Evolutionary conservation across 2,329 filamentous ascomycete genomes (phyloP).

Genomic region (Purpureocillium lavendulum): DNA sequence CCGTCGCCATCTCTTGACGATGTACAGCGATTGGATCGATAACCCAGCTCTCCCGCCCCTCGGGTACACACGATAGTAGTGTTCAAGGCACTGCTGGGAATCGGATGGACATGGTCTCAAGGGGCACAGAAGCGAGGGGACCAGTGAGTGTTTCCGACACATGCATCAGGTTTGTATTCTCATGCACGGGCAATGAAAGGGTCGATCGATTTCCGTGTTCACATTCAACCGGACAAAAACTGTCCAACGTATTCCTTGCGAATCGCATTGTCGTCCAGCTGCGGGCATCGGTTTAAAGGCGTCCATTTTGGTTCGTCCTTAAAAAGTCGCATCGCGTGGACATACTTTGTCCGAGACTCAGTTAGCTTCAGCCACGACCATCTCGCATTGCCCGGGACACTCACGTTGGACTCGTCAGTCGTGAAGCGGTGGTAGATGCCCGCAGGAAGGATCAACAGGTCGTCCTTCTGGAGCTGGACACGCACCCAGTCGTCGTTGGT

Average conservation of each 20-base stretch:
- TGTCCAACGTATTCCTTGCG: conserved; percentile 66
- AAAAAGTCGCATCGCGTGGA: conserved; percentile 93
- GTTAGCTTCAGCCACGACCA: background rate
- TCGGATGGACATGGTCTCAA: too few relatives aligned
- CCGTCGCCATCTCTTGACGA: too few relatives aligned
- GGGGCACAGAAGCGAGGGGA: too few relatives aligned
- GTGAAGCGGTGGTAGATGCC: conserved; percentile 98
- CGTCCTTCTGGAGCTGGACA: conserved; percentile 73
- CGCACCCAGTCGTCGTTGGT: conserved; percentile 82
- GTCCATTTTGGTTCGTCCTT: conserved; percentile 99
- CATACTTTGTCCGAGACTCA: conserved; percentile 52
- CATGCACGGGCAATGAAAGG: too few relatives aligned
- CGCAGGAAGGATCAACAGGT: conserved; percentile 86
- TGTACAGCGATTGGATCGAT: too few relatives aligned
- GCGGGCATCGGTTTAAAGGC: conserved; percentile 69
- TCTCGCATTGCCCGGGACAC: conserved; percentile 20
- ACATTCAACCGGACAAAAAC: conserved; percentile 16
- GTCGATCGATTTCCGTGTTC: background rate
- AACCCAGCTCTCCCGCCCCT: too few relatives aligned
- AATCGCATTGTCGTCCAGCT: conserved; percentile 71
- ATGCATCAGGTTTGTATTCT: too few relatives aligned
- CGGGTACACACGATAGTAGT: too few relatives aligned
- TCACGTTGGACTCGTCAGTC: conserved; percentile 81
- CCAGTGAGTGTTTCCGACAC: too few relatives aligned
- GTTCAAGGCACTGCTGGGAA: too few relatives aligned